Evolutionary conservation across 257 asterid genomes (phyloP).

Genomic region (Solanum piurae): DNA sequence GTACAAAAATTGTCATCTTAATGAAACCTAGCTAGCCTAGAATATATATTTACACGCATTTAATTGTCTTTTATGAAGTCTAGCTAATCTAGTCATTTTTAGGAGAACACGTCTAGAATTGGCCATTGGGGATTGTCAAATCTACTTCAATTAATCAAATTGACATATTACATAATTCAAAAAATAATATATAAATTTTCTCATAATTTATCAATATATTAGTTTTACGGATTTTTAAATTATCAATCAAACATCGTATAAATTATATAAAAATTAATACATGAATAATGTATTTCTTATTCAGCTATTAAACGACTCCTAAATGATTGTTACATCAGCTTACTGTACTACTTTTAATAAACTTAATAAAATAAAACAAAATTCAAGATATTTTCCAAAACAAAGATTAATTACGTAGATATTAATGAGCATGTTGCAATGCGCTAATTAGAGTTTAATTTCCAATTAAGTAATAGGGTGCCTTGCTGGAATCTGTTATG

Average conservation of each 20-base stretch:
- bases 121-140: neutral
- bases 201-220: no score
- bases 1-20: neutral
- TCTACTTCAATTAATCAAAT: neutral
- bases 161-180: neutral
- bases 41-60: no score
- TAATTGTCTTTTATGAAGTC: neutral
- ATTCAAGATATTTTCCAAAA: neutral
- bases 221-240: no score
- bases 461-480: neutral
- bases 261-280: no score
- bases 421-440: neutral
- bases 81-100: neutral
- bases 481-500: neutral
- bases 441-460: neutral
- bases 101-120: neutral
- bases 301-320: no score
- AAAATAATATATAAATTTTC: no score
- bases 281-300: no score
- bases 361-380: neutral
- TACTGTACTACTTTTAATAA: neutral
- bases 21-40: neutral
- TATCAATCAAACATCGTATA: no score
- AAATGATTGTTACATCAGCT: no score
- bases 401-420: neutral